A percentile compares a stretch with the other conserved stretches of the same genome.
phyloP scores from a whole-genome alignment of 352 stramenopile genomes.

The Labyrinthula sp. region DNA sequence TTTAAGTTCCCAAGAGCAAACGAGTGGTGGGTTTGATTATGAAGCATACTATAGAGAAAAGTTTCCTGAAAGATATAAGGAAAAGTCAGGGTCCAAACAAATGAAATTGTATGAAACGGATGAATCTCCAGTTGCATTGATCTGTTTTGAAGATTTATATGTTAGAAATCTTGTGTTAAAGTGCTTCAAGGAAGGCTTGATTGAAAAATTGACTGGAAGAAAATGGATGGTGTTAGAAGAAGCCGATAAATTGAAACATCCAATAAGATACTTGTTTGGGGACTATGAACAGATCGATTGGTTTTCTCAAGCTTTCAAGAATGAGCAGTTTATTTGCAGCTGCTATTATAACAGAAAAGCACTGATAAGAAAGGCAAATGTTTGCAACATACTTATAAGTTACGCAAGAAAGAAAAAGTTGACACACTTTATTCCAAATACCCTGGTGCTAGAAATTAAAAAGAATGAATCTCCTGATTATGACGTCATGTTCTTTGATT shows the following conservation, averaged over 20 bases:
- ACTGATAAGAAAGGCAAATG: constrained; percentile 23
- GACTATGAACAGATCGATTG: constrained; percentile 27
- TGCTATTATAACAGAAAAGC: constrained; percentile 30
- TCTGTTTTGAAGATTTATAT: constrained; percentile 22
- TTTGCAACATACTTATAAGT: constrained; percentile 29
- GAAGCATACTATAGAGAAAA: constrained; percentile 8
- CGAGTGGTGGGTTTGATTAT: constrained; percentile 1
- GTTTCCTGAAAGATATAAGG: constrained; percentile 15
- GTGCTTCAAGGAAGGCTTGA: neutral
- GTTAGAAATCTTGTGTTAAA: constrained; percentile 11
- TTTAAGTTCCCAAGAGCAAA: constrained; percentile 2
- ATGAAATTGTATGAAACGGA: neutral
- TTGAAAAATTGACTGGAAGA: constrained; percentile 2
- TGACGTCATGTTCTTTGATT: constrained; percentile 6
- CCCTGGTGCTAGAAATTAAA: neutral
- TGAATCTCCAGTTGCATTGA: neutral
- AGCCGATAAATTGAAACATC: neutral
- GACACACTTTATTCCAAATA: neutral
- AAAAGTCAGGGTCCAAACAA: neutral
- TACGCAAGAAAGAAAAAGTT: constrained; percentile 11
- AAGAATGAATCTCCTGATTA: neutral
- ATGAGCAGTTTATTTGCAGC: constrained; percentile 3
- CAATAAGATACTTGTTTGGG: constrained; percentile 19
- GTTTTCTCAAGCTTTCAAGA: constrained; percentile 5
- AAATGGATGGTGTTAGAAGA: neutral